Percentiles rank a stretch among this genome's conserved stretches.
Conservation (phyloP, 2,329 filamentous ascomycete genomes). For the Trichoderma cornu-damae region DNA sequence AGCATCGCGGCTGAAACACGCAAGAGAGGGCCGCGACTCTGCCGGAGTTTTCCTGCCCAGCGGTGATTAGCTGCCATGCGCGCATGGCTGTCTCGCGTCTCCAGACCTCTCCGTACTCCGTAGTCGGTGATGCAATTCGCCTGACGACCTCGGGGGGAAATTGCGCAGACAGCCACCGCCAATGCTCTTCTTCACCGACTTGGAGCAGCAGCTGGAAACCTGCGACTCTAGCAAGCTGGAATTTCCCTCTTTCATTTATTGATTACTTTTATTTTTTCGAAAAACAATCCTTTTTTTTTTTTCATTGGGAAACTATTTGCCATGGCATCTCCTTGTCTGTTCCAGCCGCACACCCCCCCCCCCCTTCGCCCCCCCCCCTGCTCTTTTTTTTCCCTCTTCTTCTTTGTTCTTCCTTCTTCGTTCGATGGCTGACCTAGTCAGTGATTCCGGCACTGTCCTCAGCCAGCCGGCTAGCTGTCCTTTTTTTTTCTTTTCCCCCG, state of each 20-base stretch:
- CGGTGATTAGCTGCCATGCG: constrained; percentile 10
- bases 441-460: background rate
- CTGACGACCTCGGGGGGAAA: background rate
- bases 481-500: too few relatives aligned
- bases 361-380: background rate
- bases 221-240: constrained; percentile 2
- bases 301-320: background rate
- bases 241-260: background rate
- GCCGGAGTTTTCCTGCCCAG: constrained; percentile 1
- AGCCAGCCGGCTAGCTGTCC: background rate
- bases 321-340: background rate
- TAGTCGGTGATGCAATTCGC: constrained; percentile 6
- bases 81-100: background rate
- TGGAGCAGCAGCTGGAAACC: background rate
- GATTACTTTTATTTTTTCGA: background rate
- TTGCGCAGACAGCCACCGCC: background rate
- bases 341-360: constrained; percentile 5
- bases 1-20: background rate
- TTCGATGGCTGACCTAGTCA: background rate
- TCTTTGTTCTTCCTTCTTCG: background rate
- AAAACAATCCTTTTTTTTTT: background rate
- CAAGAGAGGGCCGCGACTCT: constrained; percentile 5
- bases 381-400: background rate
- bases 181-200: constrained; percentile 10
- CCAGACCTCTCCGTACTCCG: background rate